Percentiles rank a stretch among this genome's conserved stretches.
Conservation (phyloP, 495 filamentous ascomycete species). For the Umbilicaria muhlenbergii region DNA sequence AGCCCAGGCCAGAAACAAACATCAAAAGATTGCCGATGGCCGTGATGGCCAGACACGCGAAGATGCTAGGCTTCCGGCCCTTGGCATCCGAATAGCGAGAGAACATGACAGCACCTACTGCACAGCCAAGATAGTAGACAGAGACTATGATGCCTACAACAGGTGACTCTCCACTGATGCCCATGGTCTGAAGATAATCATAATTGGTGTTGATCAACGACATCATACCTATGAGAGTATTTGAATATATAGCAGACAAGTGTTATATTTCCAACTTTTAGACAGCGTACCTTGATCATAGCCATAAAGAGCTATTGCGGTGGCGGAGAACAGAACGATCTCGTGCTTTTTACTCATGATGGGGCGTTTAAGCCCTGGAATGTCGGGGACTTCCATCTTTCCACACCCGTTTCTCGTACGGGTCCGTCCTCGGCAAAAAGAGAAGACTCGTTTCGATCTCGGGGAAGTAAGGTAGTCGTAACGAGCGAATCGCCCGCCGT, state of each 20-base stretch:
- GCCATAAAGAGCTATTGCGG: conserved; percentile 44
- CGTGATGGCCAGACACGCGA: conserved; percentile 30
- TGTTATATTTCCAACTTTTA: no score
- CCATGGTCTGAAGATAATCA: conserved; percentile 39
- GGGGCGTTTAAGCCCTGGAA: no score
- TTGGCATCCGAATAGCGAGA: conserved; percentile 29
- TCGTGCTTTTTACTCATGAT: conserved; percentile 22
- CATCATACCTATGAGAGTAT: conserved; percentile 33
- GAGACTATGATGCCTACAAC: conserved; percentile 41
- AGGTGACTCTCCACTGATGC: conserved; percentile 26
- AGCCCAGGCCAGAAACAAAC: conserved; percentile 34
- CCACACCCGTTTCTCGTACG: no score
- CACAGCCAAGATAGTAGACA: conserved; percentile 43
- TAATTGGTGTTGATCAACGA: conserved; percentile 41
- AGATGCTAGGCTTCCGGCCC: conserved; percentile 34
- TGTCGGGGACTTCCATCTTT: no score
- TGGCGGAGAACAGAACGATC: conserved; percentile 35
- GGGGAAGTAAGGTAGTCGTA: no score
- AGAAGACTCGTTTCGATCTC: no score
- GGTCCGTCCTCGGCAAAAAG: no score
- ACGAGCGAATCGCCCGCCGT: no score
- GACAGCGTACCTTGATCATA: conserved; percentile 26
- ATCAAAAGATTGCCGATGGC: conserved; percentile 36
- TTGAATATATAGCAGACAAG: not conserved
- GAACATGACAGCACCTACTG: conserved; percentile 33